phyloP scores from a whole-genome alignment of 2,329 filamentous ascomycete species.

The Cladosporium sp. region DNA sequence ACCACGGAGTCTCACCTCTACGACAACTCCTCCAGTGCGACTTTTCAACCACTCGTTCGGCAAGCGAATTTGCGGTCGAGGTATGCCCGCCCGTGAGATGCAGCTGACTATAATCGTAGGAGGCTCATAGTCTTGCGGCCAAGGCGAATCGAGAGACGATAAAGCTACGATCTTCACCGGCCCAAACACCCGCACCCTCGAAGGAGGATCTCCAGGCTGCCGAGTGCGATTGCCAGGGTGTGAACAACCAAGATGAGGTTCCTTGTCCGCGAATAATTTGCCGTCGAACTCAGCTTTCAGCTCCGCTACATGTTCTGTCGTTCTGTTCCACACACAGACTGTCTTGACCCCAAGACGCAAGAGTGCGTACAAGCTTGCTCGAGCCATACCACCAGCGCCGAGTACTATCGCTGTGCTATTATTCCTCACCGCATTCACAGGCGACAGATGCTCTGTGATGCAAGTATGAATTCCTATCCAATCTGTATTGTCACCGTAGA shows the following conservation, averaged over 20 bases:
- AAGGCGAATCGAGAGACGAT: background rate
- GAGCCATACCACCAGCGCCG: slow-evolving; percentile 37
- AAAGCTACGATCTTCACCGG: no score
- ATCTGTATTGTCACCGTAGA: slow-evolving; percentile 71
- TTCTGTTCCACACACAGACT: slow-evolving; percentile 1
- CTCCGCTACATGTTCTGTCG: background rate
- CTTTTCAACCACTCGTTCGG: background rate
- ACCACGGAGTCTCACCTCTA: background rate
- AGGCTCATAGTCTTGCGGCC: background rate
- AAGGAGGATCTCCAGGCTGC: background rate
- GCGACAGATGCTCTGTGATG: slow-evolving; percentile 61
- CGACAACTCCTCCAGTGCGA: background rate
- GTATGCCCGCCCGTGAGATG: background rate
- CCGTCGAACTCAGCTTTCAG: background rate
- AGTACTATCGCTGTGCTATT: slow-evolving; percentile 28
- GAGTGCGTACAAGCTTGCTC: slow-evolving; percentile 27
- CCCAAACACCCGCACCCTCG: no score
- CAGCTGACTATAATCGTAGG: background rate
- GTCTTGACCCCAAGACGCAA: background rate
- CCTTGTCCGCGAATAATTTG: background rate
- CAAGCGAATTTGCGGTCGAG: background rate
- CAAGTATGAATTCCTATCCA: slow-evolving; percentile 69
- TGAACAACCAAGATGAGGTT: background rate
- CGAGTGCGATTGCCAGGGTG: background rate
- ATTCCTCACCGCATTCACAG: slow-evolving; percentile 45